phyloP scores from a whole-genome alignment of 345 rosid genomes.

The Schrenkiella parvula region DNA sequence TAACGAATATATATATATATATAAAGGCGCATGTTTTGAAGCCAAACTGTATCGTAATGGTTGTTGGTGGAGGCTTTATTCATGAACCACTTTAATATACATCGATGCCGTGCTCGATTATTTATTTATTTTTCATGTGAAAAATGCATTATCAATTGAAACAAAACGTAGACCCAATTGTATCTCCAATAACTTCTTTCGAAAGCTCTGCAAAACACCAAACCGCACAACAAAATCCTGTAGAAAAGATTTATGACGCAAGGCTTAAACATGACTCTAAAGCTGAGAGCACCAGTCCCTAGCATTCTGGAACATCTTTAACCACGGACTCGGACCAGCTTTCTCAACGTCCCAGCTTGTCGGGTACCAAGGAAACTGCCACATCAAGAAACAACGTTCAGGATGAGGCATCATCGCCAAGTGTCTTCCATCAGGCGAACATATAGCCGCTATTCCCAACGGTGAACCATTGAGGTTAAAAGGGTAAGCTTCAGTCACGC shows the following conservation, averaged over 20 bases:
- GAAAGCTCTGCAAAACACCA: slow-evolving; percentile 5
- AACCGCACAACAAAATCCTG: slow-evolving; percentile 2
- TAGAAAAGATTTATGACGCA: not conserved
- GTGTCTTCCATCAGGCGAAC: slow-evolving; percentile 95
- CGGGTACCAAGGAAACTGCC: slow-evolving; percentile 98
- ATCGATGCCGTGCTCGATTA: not conserved
- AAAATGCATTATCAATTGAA: not conserved
- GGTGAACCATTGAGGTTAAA: slow-evolving; percentile 96
- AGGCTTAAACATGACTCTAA: not conserved
- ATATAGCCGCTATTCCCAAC: slow-evolving; percentile 84
- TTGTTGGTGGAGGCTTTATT: not conserved
- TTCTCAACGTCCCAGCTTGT: slow-evolving; percentile 74
- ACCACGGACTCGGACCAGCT: slow-evolving; percentile 94
- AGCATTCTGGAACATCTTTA: slow-evolving; percentile 93
- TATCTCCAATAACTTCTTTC: not conserved
- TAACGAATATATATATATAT: too few species aligned
- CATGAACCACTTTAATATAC: not conserved
- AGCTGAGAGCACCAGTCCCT: slow-evolving; percentile 75
- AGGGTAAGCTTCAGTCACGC: slow-evolving; percentile 75
- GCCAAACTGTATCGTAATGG: not conserved
- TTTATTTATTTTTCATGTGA: not conserved
- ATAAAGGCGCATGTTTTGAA: not conserved
- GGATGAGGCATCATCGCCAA: slow-evolving; percentile 99
- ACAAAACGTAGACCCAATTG: not conserved
- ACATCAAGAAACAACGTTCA: slow-evolving; percentile 96